Conservation (phyloP, 768 basidiomycete genomes). For the Boletus barrowsii region DNA sequence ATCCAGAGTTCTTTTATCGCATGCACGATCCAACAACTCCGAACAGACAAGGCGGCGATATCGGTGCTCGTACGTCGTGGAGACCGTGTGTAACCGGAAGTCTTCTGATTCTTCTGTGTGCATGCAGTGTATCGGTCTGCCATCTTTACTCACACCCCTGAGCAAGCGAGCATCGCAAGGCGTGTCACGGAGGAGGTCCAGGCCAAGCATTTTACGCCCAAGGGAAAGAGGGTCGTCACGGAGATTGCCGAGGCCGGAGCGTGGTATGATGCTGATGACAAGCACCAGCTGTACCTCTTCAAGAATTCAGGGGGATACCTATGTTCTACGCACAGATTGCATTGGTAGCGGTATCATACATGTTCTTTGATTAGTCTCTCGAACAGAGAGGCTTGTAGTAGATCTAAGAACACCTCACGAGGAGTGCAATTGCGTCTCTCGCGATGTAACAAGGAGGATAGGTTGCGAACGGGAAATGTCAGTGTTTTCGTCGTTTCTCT, state of each 20-base stretch:
- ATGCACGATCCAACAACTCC: conserved; percentile 89
- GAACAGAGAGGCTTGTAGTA: too few relatives aligned
- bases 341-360: conserved; percentile 57
- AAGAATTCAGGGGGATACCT: conserved; percentile 86
- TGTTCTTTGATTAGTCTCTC: too few relatives aligned
- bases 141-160: conserved; percentile 72
- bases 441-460: too few relatives aligned
- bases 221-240: conserved; percentile 26
- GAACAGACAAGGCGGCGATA: conserved; percentile 75
- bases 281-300: conserved; percentile 79
- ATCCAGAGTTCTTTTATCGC: conserved; percentile 88
- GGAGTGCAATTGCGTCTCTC: too few relatives aligned
- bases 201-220: conserved; percentile 18
- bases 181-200: conserved; percentile 82
- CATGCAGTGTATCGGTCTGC: conserved; percentile 84
- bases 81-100: neutral
- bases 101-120: neutral
- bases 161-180: conserved; percentile 47
- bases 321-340: conserved; percentile 82
- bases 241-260: conserved; percentile 37
- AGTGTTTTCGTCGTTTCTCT: too few relatives aligned
- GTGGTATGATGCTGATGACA: conserved; percentile 85
- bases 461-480: too few relatives aligned
- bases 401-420: too few relatives aligned
- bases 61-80: conserved; percentile 64